Evolutionary conservation across 352 stramenopile genomes (phyloP).

Genomic region (Phytopythium helicoides): DNA sequence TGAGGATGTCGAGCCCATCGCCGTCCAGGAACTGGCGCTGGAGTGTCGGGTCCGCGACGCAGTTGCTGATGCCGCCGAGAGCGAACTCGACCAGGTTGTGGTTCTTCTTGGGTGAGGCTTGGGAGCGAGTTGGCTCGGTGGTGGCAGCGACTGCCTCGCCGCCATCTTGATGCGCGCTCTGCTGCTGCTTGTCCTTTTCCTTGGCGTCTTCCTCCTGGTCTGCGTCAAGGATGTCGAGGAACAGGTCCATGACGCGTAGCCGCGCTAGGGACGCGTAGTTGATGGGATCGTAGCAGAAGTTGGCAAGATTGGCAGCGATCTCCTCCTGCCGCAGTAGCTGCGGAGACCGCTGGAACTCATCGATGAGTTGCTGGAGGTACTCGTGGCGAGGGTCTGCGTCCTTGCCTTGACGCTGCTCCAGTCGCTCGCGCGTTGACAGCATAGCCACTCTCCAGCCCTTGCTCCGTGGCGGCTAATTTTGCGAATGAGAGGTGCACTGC

Average conservation of each 20-base stretch:
- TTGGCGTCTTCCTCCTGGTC: conserved; percentile 22
- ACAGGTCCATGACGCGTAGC: conserved; percentile 71
- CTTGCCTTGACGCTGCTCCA: conserved; percentile 64
- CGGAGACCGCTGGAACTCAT: conserved; percentile 66
- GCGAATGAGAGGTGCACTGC: background rate
- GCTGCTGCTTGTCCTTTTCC: too few species aligned
- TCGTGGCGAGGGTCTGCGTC: conserved; percentile 65
- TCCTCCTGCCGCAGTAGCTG: conserved; percentile 65
- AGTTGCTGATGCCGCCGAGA: conserved; percentile 77
- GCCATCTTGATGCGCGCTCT: background rate
- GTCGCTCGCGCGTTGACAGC: conserved; percentile 56
- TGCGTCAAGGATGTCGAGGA: conserved; percentile 67
- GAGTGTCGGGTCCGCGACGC: conserved; percentile 51
- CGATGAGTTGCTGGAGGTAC: conserved; percentile 74
- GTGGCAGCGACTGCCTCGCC: background rate
- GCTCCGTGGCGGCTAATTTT: background rate
- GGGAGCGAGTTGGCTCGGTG: background rate
- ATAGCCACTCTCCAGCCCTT: conserved; percentile 20
- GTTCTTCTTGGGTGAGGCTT: conserved; percentile 13
- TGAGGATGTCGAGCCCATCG: conserved; percentile 41
- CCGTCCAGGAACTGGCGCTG: conserved; percentile 54
- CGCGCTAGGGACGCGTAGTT: conserved; percentile 60
- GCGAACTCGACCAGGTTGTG: conserved; percentile 60
- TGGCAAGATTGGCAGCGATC: conserved; percentile 76
- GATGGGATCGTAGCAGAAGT: conserved; percentile 87